Percentiles rank a stretch among this genome's conserved stretches.
Evolutionary conservation across 2,329 filamentous ascomycete species (phyloP).

Genomic region (Colletotrichum euphorbiae): DNA sequence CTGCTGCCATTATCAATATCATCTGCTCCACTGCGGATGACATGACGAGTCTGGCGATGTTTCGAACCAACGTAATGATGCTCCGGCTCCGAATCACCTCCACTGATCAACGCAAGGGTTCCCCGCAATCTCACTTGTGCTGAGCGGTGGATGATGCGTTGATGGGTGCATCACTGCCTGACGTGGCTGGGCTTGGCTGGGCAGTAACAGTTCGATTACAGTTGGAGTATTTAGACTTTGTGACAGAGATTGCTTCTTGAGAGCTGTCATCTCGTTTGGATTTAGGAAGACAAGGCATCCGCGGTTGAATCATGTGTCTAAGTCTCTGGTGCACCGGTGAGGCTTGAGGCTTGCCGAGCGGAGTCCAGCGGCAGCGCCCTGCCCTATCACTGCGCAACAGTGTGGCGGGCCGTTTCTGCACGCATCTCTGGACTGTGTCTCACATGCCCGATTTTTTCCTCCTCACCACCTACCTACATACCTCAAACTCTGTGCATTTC

Average conservation of each 20-base stretch:
- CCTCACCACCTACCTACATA: not conserved
- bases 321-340: not conserved
- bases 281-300: not conserved
- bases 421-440: not conserved
- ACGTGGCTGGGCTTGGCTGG: slow-evolving; percentile 8
- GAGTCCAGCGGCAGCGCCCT: no score
- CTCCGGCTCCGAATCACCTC: not conserved
- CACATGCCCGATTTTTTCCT: not conserved
- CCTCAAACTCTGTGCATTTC: not conserved
- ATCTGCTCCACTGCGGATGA: no score
- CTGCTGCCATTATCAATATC: no score
- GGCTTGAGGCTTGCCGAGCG: slow-evolving; percentile 10
- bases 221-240: not conserved
- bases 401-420: not conserved
- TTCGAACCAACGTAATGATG: not conserved
- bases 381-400: not conserved
- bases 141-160: not conserved
- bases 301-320: not conserved
- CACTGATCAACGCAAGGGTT: slow-evolving; percentile 5
- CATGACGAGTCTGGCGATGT: no score
- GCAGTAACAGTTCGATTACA: not conserved
- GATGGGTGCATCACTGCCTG: not conserved
- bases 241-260: slow-evolving; percentile 10
- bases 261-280: not conserved
- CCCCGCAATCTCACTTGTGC: slow-evolving; percentile 19